Conservation (phyloP, 2,329 filamentous ascomycete genomes). For the Calonectria hawksworthii region DNA sequence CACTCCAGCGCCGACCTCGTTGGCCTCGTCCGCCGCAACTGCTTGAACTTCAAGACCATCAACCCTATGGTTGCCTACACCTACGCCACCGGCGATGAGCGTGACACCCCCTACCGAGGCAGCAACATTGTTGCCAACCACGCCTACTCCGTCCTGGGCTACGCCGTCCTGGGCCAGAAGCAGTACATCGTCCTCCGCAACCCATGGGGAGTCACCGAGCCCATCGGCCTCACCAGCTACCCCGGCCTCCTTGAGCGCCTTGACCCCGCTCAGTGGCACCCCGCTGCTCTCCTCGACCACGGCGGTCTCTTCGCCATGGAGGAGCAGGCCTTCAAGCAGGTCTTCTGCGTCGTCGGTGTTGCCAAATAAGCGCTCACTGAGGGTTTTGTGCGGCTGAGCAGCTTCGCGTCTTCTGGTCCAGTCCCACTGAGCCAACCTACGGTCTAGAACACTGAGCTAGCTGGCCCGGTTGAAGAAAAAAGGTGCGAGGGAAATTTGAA, state of each 20-base stretch:
- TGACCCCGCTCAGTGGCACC: slow-evolving; percentile 54
- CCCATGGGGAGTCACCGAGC: slow-evolving; percentile 61
- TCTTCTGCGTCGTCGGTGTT: slow-evolving; percentile 49
- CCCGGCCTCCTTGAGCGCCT: slow-evolving; percentile 55
- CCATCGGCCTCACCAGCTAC: slow-evolving; percentile 55
- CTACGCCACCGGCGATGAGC: slow-evolving; percentile 52
- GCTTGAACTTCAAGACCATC: slow-evolving; percentile 59
- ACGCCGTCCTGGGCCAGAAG: slow-evolving; percentile 51
- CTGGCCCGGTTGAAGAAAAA: not conserved
- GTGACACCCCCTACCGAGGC: slow-evolving; percentile 49
- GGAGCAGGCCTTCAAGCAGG: slow-evolving; percentile 53
- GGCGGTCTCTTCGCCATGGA: slow-evolving; percentile 55
- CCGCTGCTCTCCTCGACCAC: slow-evolving; percentile 53
- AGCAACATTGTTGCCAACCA: slow-evolving; percentile 61
- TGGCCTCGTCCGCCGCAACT: slow-evolving; percentile 55
- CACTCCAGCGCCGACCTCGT: slow-evolving; percentile 52
- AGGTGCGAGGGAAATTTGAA: not conserved
- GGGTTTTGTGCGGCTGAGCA: too few species aligned
- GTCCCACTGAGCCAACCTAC: not conserved
- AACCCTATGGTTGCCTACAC: slow-evolving; percentile 59
- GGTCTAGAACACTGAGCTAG: not conserved
- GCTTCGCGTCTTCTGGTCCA: not conserved
- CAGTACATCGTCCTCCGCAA: slow-evolving; percentile 60
- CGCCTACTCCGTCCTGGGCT: slow-evolving; percentile 59
- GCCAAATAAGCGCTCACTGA: slow-evolving; percentile 46